Evolutionary conservation across 768 basidiomycete species (phyloP).

Genomic region (Pholiota conissans): DNA sequence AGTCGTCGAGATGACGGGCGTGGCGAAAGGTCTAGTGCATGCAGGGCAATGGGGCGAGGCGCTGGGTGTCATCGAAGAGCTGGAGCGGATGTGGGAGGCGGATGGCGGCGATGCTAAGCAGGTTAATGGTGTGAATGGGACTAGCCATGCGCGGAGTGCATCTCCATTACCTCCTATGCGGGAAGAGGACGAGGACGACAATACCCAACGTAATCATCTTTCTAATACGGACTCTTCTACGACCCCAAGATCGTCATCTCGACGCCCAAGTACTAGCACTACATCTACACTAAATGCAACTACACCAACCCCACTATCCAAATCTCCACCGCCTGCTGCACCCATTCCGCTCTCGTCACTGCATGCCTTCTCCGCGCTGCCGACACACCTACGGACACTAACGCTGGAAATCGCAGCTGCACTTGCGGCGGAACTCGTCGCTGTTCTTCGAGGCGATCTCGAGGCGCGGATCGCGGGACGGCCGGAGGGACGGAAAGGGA

Average conservation of each 20-base stretch:
- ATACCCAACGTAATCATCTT: background rate
- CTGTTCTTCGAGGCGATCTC: constrained; percentile 67
- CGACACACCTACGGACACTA: constrained; percentile 67
- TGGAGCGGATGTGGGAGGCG: constrained; percentile 59
- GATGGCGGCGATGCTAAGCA: constrained; percentile 3
- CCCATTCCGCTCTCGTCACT: constrained; percentile 66
- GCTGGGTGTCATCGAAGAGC: constrained; percentile 67
- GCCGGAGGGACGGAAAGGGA: background rate
- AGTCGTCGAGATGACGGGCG: constrained; percentile 75
- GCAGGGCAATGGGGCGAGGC: constrained; percentile 90
- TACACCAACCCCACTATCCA: background rate
- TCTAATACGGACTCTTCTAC: background rate
- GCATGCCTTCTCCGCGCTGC: constrained; percentile 72
- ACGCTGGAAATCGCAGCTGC: constrained; percentile 76
- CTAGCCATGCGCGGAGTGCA: constrained; percentile 18
- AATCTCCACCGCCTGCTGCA: constrained; percentile 19
- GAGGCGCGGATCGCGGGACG: constrained; percentile 39
- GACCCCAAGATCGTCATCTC: background rate
- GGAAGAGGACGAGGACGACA: constrained; percentile 27
- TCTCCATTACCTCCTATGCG: constrained; percentile 36
- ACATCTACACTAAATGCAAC: too few species aligned
- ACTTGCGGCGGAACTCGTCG: constrained; percentile 76
- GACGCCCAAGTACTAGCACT: background rate
- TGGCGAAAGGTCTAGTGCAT: constrained; percentile 72
- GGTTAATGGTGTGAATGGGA: constrained; percentile 13